Base-by-base conservation (phyloP, 2,329 filamentous ascomycete species). In the Exophiala calicioides region DNA sequence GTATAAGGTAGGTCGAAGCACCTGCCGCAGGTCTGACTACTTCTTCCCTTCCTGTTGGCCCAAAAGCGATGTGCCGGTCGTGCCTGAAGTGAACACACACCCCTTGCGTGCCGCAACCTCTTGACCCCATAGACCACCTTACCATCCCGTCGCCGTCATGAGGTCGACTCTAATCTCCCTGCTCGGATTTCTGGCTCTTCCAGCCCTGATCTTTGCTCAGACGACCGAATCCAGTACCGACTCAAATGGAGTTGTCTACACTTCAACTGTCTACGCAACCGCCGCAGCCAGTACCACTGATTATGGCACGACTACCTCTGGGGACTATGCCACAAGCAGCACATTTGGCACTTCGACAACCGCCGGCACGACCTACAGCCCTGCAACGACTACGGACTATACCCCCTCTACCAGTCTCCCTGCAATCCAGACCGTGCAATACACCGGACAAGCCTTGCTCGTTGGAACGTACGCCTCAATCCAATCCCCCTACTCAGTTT, bases 361-460 rank as follows among this genome's bases (percentile, higher is more conserved):
- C n/a, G n/a, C n/a, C n/a, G n/a, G n/a, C n/a, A n/a, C n/a, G n/a
- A n/a, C n/a, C 7, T 38, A 33, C 32, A 34, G 30, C 15, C 23
- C 15, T 6, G 23, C 38, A 10, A 47, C 48, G 10, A 47, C 33
- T 4, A 26, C 23, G 10, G 29, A 31, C 26, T 5, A 15, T 40
- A 24, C 39, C 9, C 23, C 18, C n/a, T 34, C 42, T n/a, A 41
- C 37, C 13, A 44, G 40, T 27, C 26, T 45, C n/a, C 48, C 43
- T 15, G 48, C 43, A 5, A 43, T 52, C 20, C 49, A 44, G 18
- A 53, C 47, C 12, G 42, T 45, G n/a, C 41, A 41, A 15, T 53
- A 18, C 16, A 50, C 50, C 2, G 50, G 50, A 12, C 50, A 53
- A 21, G 42, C 46, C 5, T 33, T 53, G 26, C 50, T 53, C 3